phyloP scores from a whole-genome alignment of 768 basidiomycete species.

The Termitomyces bulborhizus region DNA sequence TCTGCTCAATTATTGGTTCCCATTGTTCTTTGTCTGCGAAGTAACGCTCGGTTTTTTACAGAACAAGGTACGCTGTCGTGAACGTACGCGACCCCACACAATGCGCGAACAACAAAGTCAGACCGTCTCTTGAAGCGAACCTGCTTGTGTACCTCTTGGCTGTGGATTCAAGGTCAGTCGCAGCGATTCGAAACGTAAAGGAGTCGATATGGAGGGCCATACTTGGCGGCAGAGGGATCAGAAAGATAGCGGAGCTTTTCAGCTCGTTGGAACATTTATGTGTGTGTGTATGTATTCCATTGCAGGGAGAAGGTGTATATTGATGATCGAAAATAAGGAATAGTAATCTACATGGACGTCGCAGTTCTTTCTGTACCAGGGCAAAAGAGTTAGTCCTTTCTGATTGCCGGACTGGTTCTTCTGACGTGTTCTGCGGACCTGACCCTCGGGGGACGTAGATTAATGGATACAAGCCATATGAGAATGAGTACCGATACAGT shows the following conservation, averaged over 20 bases:
- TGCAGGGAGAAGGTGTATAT: background rate
- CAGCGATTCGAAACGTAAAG: constrained; percentile 1
- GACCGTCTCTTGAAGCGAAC: constrained; percentile 1
- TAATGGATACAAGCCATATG: background rate
- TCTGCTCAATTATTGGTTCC: constrained; percentile 26
- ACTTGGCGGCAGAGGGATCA: background rate
- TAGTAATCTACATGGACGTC: background rate
- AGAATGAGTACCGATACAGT: background rate
- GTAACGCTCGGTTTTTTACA: background rate
- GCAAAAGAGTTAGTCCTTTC: background rate
- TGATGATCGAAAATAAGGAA: background rate
- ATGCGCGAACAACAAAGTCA: constrained; percentile 14
- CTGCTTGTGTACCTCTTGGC: constrained; percentile 12
- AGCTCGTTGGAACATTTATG: background rate
- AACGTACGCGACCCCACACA: constrained; percentile 13
- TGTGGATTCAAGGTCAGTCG: constrained; percentile 8
- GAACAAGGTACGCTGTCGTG: background rate
- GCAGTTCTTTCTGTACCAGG: background rate
- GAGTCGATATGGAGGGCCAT: constrained; percentile 4
- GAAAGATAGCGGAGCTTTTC: background rate
- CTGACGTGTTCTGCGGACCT: background rate
- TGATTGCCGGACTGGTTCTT: constrained; percentile 1
- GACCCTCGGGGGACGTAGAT: background rate
- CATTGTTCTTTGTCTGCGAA: constrained; percentile 31
- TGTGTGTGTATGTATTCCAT: background rate